phyloP scores from a whole-genome alignment of 305 asterid species.

The Fraxinus paxiana region DNA sequence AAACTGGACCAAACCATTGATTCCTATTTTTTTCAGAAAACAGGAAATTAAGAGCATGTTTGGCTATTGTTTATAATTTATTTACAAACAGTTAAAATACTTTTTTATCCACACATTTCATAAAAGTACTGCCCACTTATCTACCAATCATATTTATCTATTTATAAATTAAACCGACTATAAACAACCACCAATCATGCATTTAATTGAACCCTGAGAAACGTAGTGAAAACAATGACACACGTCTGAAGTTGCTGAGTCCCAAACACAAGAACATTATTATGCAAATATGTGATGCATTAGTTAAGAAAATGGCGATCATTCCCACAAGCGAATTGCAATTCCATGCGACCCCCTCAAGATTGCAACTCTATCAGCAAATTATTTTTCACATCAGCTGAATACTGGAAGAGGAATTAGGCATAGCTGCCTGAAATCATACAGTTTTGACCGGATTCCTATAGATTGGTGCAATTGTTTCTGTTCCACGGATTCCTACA shows the following conservation, averaged over 20 bases:
- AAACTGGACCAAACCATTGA: background rate
- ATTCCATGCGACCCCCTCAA: background rate
- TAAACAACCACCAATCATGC: background rate
- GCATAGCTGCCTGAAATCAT: background rate
- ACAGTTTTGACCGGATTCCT: background rate
- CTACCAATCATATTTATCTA: background rate
- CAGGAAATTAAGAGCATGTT: background rate
- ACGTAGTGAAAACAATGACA: slow-evolving; percentile 14
- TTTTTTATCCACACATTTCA: background rate
- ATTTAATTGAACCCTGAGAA: background rate
- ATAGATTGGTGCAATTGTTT: background rate
- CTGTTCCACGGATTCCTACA: background rate
- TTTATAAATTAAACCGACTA: background rate
- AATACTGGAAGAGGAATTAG: background rate
- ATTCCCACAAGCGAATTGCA: background rate
- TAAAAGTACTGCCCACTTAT: background rate
- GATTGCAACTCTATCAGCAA: background rate
- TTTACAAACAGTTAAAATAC: background rate
- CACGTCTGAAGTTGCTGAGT: slow-evolving; percentile 1
- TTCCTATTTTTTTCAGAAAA: background rate
- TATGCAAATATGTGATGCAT: background rate
- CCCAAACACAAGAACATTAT: slow-evolving; percentile 1
- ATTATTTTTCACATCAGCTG: background rate
- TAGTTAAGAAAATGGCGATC: background rate
- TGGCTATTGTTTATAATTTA: background rate